Base-by-base conservation (phyloP, 768 basidiomycete genomes). In the Pleurotus tuoliensis region DNA sequence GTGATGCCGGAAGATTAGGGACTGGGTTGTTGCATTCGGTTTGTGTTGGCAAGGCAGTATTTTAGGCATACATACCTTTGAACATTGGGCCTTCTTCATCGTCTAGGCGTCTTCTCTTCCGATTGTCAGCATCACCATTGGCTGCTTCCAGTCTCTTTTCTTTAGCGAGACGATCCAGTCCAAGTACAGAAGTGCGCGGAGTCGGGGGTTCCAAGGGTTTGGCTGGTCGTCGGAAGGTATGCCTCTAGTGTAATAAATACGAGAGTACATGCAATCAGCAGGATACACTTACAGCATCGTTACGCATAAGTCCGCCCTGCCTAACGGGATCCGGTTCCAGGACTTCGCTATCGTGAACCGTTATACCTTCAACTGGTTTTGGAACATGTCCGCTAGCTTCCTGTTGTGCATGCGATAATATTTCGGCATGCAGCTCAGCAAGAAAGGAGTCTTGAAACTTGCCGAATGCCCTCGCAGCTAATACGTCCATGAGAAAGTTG, bases 101-200 rank as follows among this genome's bases (percentile, higher is more conserved):
- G 44, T 84, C 82, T 37, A 86, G 55, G 55, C 83, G 81, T 2
- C 79, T 77, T 61, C 78, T 89, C 72, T 94, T 90, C 61, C 90
- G 75, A 62, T 82, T 84, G 6, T 74, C 71, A 50, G 77, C 75
- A 15, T 62, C 67, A 52, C 75, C 75, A 3, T 68, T 81, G 60
- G 76, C 73, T 1, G 78, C 79, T 11, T 83, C 84, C 1, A 81
- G 83, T 54, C 93, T 77, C 72, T 98, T 99, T 67, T 97, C 93
- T 47, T 81, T 83, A 0, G 97, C 97, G 2, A 98, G 78, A 22
- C 81, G 81, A 66, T 99, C 95, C 5, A 98, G 77, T 3, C 96
- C 95, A 1, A 98, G 82, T 3, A 92, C 64, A 4, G 95, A 97
- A 0, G 82, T 72, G 47, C 91, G 78, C 0, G 91, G 90, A 12